phyloP scores from a whole-genome alignment of 2,329 filamentous ascomycete species.

The Mycosphaerelloides madeirae region DNA sequence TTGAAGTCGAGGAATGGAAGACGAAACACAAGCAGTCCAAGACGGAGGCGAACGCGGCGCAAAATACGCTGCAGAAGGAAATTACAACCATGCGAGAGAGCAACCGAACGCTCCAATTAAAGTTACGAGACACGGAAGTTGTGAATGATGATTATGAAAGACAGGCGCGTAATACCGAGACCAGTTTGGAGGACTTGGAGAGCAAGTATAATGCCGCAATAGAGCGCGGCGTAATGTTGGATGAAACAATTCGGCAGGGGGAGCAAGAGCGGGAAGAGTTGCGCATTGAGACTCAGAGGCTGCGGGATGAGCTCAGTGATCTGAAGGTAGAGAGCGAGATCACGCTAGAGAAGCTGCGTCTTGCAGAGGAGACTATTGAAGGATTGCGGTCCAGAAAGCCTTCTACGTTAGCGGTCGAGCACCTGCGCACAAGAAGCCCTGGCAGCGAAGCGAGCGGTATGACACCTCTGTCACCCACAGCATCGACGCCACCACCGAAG shows the following conservation, averaged over 20 bases:
- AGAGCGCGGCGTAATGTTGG: constrained; percentile 85
- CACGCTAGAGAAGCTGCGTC: constrained; percentile 85
- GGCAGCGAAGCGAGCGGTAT: constrained; percentile 57
- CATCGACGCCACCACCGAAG: constrained; percentile 77
- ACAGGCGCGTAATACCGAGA: constrained; percentile 91
- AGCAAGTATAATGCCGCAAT: constrained; percentile 95
- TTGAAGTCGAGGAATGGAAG: constrained; percentile 98
- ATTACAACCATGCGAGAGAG: constrained; percentile 84
- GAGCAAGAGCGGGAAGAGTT: constrained; percentile 88
- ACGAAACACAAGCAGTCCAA: constrained; percentile 97
- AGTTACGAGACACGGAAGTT: constrained; percentile 89
- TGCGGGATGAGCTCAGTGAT: constrained; percentile 87
- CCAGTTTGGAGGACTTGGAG: constrained; percentile 92
- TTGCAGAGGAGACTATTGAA: constrained; percentile 53
- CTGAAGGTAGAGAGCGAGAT: constrained; percentile 94
- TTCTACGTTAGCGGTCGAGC: constrained; percentile 45
- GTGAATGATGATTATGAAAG: constrained; percentile 98
- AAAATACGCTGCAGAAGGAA: constrained; percentile 87
- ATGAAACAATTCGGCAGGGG: constrained; percentile 86
- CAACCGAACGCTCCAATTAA: constrained; percentile 75
- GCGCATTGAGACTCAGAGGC: constrained; percentile 82
- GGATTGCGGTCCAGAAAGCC: constrained; percentile 50
- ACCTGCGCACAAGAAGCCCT: constrained; percentile 43
- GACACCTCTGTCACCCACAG: constrained; percentile 79
- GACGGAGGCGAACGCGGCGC: constrained; percentile 74